phyloP scores from a whole-genome alignment of 441 rosid genomes.

The Croton laevigatus region DNA sequence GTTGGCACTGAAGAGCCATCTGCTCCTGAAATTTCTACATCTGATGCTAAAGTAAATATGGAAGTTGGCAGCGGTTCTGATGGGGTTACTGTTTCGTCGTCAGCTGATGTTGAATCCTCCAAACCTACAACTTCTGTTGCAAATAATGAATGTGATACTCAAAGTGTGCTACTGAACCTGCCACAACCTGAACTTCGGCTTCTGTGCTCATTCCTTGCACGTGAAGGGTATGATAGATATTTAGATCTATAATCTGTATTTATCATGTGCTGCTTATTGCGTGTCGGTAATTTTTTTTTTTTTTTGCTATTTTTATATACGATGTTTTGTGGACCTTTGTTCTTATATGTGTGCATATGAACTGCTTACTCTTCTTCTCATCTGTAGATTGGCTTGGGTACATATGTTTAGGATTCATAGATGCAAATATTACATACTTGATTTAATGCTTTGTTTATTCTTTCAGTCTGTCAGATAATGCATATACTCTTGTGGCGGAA shows the following conservation, averaged over 20 bases:
- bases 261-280: not conserved
- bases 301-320: too few species aligned
- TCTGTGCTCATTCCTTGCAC: constrained; percentile 91
- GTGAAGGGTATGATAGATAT: constrained; percentile 71
- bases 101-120: constrained; percentile 38
- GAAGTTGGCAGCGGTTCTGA: constrained; percentile 43
- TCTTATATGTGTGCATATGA: too few species aligned
- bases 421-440: not conserved
- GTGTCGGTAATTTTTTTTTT: not conserved
- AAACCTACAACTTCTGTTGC: constrained; percentile 44
- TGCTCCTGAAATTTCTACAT: constrained; percentile 35
- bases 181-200: constrained; percentile 83
- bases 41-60: constrained; percentile 40
- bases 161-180: constrained; percentile 59
- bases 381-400: too few species aligned
- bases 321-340: not conserved
- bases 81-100: constrained; percentile 40
- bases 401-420: too few species aligned
- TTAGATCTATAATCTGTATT: constrained; percentile 2
- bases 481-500: constrained; percentile 86
- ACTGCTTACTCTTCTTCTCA: too few species aligned
- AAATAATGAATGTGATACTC: constrained; percentile 57
- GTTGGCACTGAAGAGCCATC: constrained; percentile 45
- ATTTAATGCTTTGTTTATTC: constrained; percentile 25
- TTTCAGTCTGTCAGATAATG: constrained; percentile 90